phyloP scores from a whole-genome alignment of 352 stramenopile genomes.

The Globisporangium middletonii region DNA sequence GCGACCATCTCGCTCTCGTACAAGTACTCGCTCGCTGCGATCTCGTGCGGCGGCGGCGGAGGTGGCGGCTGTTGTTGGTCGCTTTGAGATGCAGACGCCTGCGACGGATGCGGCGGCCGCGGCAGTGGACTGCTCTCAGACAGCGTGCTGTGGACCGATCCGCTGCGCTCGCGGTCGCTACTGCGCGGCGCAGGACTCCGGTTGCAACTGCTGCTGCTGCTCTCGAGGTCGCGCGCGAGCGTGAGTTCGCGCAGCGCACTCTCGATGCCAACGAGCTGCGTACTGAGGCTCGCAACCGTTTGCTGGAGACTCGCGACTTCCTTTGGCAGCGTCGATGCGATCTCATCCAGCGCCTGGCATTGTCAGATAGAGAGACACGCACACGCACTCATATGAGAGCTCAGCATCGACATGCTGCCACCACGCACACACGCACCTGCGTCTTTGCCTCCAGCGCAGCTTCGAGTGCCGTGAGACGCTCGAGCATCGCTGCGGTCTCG shows the following conservation, averaged over 20 bases:
- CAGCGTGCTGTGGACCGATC: neutral
- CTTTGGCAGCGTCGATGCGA: conserved; percentile 21
- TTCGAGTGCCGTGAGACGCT: conserved; percentile 37
- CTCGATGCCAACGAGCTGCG: conserved; percentile 35
- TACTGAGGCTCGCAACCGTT: conserved; percentile 35
- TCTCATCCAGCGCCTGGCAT: conserved; percentile 29
- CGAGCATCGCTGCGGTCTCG: conserved; percentile 15
- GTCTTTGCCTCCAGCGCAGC: conserved; percentile 34
- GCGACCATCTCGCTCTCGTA: conserved; percentile 33
- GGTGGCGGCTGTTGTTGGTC: conserved; percentile 9
- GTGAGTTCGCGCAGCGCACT: conserved; percentile 39
- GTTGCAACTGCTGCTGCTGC: neutral
- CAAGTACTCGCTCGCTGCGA: conserved; percentile 25
- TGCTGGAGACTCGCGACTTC: conserved; percentile 38
- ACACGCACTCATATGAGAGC: neutral
- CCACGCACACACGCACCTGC: conserved; percentile 21
- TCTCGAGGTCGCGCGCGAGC: conserved; percentile 18
- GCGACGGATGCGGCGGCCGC: conserved; percentile 28
- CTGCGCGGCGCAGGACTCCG: neutral
- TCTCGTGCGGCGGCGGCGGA: conserved; percentile 11
- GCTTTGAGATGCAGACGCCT: conserved; percentile 5
- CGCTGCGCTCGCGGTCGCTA: neutral
- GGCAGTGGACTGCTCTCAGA: conserved; percentile 16
- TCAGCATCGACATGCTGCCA: neutral
- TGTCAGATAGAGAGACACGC: neutral